Conservation (phyloP, 164 flowering plant genomes). For the Stephania japonica region DNA sequence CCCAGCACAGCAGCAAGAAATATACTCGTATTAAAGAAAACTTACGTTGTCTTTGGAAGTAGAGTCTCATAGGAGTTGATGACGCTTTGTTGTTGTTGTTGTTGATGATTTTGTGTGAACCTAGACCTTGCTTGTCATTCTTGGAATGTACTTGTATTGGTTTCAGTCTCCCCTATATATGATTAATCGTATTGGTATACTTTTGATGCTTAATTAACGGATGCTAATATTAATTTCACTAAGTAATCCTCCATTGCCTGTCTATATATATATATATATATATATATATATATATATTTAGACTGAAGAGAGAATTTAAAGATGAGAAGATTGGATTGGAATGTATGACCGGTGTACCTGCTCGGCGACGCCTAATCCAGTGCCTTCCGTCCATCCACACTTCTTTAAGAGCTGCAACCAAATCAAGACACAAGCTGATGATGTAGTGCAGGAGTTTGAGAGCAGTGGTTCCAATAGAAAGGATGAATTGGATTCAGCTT, state of each 20-base stretch:
- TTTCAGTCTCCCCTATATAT: slow-evolving; percentile 86
- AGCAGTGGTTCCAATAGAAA: background rate
- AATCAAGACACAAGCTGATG: slow-evolving; percentile 9
- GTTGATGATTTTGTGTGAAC: slow-evolving; percentile 51
- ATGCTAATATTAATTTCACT: no score
- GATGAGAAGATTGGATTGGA: no score
- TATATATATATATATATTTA: no score
- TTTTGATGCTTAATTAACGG: no score
- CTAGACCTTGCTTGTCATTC: slow-evolving; percentile 73
- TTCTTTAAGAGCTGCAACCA: slow-evolving; percentile 4
- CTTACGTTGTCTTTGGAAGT: slow-evolving; percentile 33
- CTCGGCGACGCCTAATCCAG: slow-evolving; percentile 8
- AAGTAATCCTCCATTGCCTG: no score
- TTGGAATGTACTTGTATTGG: slow-evolving; percentile 57
- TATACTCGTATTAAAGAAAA: no score
- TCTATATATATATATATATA: no score
- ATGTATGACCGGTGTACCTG: no score
- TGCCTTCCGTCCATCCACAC: slow-evolving; percentile 13
- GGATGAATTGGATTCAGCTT: slow-evolving; percentile 21
- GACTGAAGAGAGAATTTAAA: no score
- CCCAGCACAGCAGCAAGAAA: no score
- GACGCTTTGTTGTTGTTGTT: background rate
- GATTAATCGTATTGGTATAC: no score
- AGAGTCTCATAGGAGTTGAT: slow-evolving; percentile 8
- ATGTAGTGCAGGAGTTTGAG: slow-evolving; percentile 25